Conservation (phyloP, 2,329 filamentous ascomycete species). For the Phyllosticta citriasiana region DNA sequence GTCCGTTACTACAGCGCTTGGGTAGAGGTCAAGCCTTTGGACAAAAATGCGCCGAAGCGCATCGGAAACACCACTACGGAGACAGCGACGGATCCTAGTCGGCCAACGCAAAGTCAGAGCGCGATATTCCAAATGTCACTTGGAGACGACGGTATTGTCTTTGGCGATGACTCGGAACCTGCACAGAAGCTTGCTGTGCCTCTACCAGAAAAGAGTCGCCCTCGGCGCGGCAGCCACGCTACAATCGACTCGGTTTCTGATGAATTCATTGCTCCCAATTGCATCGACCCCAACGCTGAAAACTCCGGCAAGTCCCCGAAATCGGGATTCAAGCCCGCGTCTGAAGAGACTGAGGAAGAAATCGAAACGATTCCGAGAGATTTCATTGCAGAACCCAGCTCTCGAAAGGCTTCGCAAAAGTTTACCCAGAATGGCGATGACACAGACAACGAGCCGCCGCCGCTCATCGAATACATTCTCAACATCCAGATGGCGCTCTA, state of each 20-base stretch:
- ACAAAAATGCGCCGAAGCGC: background rate
- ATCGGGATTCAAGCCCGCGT: background rate
- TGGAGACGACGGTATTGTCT: conserved; percentile 12
- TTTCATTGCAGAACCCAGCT: background rate
- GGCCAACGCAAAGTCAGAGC: background rate
- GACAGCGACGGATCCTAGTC: background rate
- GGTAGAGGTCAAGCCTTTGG: conserved; percentile 39
- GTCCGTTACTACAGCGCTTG: conserved; percentile 57
- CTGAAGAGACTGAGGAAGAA: conserved; percentile 34
- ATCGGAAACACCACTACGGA: background rate
- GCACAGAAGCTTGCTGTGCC: background rate
- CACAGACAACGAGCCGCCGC: background rate
- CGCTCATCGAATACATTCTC: background rate
- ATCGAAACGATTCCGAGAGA: conserved; percentile 37
- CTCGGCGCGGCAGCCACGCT: background rate
- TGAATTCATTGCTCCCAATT: conserved; percentile 14
- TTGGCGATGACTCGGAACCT: conserved; percentile 16
- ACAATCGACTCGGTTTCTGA: conserved; percentile 28
- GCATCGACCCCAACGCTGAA: background rate
- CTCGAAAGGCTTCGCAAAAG: background rate
- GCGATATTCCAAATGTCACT: background rate
- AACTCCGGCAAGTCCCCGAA: background rate
- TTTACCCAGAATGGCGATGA: background rate
- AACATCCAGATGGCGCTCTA: conserved; percentile 60
- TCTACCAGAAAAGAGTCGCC: background rate